Evolutionary conservation across 73 alveolate genomes (phyloP), one percentile per base, ranked within the genome.

Genomic region (Tetrahymena malaccensis): DNA sequence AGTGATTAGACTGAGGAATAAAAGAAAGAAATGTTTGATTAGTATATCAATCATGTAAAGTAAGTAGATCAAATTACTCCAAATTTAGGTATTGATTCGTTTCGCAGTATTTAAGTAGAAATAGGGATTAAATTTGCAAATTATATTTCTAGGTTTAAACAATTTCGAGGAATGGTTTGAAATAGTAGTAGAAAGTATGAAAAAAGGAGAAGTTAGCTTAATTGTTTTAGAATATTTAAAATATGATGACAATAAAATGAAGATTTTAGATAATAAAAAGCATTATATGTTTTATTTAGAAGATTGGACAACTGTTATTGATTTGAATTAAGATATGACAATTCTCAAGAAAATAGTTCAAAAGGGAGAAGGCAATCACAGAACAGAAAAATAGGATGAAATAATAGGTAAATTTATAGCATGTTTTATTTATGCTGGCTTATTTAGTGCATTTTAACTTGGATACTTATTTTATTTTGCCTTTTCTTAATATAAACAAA

Each of bases 321-420:
- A 95, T 95, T 57, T 95, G 34, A 55, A 27, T 85, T 85, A 95
- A 85, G 97, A 95, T 95, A 40, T 40, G 93, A 95, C 85, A 12
- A 43, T 43, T 19, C 84, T 95, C 55, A 95, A 95, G 55, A 70
- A 95, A 21, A 85, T 95, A 31, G 27, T 89, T 3, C n/a, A 43
- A 17, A 12, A 85, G 19, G 97, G 97, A 19, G 94, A 12, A 16
- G 97, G 97, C 3, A 85, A 94, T 12, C 95, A 95, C 21, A 55
- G 97, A n/a, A 50, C 95, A 25, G 97, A 95, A 93, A 85, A 50
- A 15, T 58, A 43, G 35, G 97, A 95, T 95, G 97, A 95, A 95
- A 50, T 95, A 10, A 84, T 84, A 85, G 93, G 93, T 85, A 43
- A 27, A 70, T 31, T 22, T 43, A 40, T 4, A 40, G 9, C 6